phyloP scores from a whole-genome alignment of 2,329 filamentous ascomycete species.

The Tolypocladium inflatum region DNA sequence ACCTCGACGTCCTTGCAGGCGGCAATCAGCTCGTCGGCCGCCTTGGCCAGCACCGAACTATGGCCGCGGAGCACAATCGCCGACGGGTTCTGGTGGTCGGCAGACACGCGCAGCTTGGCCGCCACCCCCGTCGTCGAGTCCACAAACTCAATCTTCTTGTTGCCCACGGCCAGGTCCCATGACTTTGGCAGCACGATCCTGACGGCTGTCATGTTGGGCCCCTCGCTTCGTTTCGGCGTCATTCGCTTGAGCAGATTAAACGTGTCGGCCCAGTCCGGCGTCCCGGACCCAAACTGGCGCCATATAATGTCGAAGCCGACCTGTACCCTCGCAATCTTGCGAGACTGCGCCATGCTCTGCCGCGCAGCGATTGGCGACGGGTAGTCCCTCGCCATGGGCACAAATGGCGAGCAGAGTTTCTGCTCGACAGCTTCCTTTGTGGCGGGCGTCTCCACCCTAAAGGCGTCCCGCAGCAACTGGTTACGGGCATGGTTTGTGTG shows the following conservation, averaged over 20 bases:
- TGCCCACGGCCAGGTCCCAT: slow-evolving; percentile 23
- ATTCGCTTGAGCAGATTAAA: slow-evolving; percentile 26
- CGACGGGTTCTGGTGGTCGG: slow-evolving; percentile 20
- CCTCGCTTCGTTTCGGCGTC: slow-evolving; percentile 23
- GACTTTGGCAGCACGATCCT: slow-evolving; percentile 24
- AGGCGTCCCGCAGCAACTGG: slow-evolving; percentile 17
- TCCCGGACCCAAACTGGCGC: slow-evolving; percentile 14
- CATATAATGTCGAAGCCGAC: slow-evolving; percentile 24
- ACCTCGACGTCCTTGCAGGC: slow-evolving; percentile 20
- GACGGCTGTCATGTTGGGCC: slow-evolving; percentile 24
- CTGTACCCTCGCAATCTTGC: slow-evolving; percentile 23
- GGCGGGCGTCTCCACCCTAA: slow-evolving; percentile 11
- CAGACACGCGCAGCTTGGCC: slow-evolving; percentile 20
- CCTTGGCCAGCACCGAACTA: slow-evolving; percentile 19
- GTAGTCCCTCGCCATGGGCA: slow-evolving; percentile 16
- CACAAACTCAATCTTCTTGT: slow-evolving; percentile 22
- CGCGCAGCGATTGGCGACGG: slow-evolving; percentile 14
- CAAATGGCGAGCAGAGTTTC: slow-evolving; percentile 15
- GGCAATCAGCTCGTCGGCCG: slow-evolving; percentile 22
- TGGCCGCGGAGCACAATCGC: slow-evolving; percentile 22
- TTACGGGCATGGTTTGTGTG: slow-evolving; percentile 13
- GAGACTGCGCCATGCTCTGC: slow-evolving; percentile 11
- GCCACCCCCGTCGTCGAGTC: slow-evolving; percentile 23
- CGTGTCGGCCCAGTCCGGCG: slow-evolving; percentile 29
- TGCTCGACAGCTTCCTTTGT: slow-evolving; percentile 9